Evolutionary conservation across 768 basidiomycete genomes (phyloP), one percentile per base, ranked within the genome.

Genomic region (Boletus reticulatus): DNA sequence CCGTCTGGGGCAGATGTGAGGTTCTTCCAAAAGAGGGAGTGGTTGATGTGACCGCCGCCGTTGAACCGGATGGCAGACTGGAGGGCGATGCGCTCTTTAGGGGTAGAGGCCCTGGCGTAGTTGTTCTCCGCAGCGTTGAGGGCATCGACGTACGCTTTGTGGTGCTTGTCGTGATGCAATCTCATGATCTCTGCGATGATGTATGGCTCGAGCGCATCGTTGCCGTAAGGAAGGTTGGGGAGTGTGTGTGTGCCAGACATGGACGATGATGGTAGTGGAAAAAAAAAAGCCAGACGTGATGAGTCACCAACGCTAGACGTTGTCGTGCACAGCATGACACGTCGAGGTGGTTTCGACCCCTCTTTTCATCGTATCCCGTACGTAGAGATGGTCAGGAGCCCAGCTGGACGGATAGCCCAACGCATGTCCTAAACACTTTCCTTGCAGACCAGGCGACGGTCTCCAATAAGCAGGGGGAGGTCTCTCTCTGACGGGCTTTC

Each of bases 11-110:
- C 68, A 7, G 91, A 89, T 3, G 92, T 84, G 56, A 97, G 84
- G 78, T 95, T 95, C 80, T 85, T 91, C 95, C 95, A 97, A 80
- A 98, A 98, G 57, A 96, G 85, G 50, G 94, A 91, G 78, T 94
- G 92, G 75, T 94, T 94, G 80, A 94, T 92, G 75, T 92, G 94
- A n/a, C 64, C 66, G 12, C 67, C 66, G 6, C 66, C 66, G 24
- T 67, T 68, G 61, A 68, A 66, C 4, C 64, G 58, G 16, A 68
- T 31, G 44, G 51, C 61, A 6, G 66, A 62, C 56, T 67, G 66
- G 7, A 67, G 66, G 42, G 66, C 66, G 48, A 68, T 67, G 47
- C 65, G 60, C 48, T 67, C 66, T 50, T 89, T 92, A 68, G 90
- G 83, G 56, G 87, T 83, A 5, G 75, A 66, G 1, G 89, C 78